Base-by-base conservation (phyloP, 495 filamentous ascomycete species). In the Platismatia glauca region DNA sequence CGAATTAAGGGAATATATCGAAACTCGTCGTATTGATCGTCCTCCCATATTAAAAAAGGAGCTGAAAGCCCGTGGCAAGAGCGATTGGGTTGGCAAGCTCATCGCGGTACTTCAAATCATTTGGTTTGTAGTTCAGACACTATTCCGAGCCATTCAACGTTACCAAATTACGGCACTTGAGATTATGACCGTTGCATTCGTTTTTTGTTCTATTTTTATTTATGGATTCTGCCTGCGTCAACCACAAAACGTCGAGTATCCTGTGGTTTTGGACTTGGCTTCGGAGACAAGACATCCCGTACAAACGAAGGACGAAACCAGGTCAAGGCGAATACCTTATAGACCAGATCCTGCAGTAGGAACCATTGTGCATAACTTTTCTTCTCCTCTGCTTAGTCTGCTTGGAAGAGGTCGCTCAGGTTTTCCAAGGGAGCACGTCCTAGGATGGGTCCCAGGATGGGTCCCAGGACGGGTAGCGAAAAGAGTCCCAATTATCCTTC, bases 161-260 rank as follows among this genome's bases (percentile, higher is more conserved):
- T 44, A 71, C 6, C 66, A 69, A 0, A 66, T 62, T 15, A 66
- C 70, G n/a, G 67, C 72, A 59, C 64, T 73, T 18, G 74, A 76
- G 46, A 69, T 76, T 7, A 66, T 67, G 55, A 67, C 68, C 9
- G 50, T 71, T 1, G 70, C 70, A 12, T 75, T 74, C 55, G 62
- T 72, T 9, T 56, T 69, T 20, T 70, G 66, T 43, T 65, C 68
- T 0, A 34, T 68, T 1, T 52, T 64, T 18, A 69, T 55, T 16
- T 69, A 65, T 43, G 59, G 18, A 7, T 35, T 69, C 16, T 39
- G 20, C 12, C 53, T 24, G 13, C 15, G 60, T 33, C 60, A 39
- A 18, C 65, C 65, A 22, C 59, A 67, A 35, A 58, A 64, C 33
- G 61, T 67, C 38, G 57, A 69, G 9, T 66, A 53, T 63, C 60